These are phyloP conservation scores for Xylaria palmicola DNA, from an alignment of 495 filamentous ascomycete species.

Conservation along the genomic window DNA sequence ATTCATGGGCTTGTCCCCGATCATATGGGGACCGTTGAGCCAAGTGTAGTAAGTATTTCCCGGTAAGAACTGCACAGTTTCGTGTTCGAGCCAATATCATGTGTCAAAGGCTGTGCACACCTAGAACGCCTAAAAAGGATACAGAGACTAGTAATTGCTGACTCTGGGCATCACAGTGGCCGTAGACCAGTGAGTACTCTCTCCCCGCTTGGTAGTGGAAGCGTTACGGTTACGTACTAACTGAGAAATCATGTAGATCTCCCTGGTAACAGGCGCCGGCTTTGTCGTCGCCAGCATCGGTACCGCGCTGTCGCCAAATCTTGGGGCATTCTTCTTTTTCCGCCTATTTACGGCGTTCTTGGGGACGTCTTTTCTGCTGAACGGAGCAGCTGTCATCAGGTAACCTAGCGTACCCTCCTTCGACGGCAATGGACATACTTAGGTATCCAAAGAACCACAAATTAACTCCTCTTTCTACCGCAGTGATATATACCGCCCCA, in stretches of 20 bases:
- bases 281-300: conserved; percentile 66
- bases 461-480: neutral
- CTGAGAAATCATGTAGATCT: conserved; percentile 42
- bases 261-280: conserved; percentile 53
- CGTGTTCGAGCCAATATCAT: neutral
- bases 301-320: conserved; percentile 65
- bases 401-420: conserved; percentile 17
- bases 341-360: conserved; percentile 68
- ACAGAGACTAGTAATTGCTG: neutral
- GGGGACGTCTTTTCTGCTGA: conserved; percentile 66
- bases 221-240: neutral
- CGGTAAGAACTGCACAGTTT: neutral
- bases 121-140: neutral
- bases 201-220: neutral
- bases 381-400: conserved; percentile 62
- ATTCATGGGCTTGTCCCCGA: conserved; percentile 67
- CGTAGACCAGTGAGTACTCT: conserved; percentile 13
- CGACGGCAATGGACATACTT: neutral
- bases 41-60: conserved; percentile 50
- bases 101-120: neutral
- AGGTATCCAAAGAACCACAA: neutral
- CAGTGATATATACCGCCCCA: conserved; percentile 63
- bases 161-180: conserved; percentile 3
- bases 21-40: conserved; percentile 67
- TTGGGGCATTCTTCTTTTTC: conserved; percentile 67